Percentiles rank a stretch among this genome's conserved stretches.
Evolutionary conservation across 2,329 filamentous ascomycete genomes (phyloP).

Genomic region (Fusarium sambucinum): DNA sequence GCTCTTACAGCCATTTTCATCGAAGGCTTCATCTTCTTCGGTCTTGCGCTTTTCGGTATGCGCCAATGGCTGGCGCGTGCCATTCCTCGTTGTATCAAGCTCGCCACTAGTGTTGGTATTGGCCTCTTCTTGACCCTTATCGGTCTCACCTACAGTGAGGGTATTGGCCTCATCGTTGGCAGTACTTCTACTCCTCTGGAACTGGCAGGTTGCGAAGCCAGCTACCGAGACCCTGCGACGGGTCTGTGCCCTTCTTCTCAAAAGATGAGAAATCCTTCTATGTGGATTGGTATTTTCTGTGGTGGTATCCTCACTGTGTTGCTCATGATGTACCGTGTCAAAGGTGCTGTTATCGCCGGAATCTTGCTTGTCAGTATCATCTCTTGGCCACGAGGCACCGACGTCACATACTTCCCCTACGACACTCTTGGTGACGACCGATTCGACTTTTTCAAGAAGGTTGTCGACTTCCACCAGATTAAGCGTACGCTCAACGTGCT

Average conservation of each 20-base stretch:
- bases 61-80: slow-evolving; percentile 89
- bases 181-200: slow-evolving; percentile 76
- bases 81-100: slow-evolving; percentile 86
- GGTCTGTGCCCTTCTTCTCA: slow-evolving; percentile 67
- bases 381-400: slow-evolving; percentile 83
- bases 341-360: slow-evolving; percentile 86
- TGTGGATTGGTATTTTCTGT: slow-evolving; percentile 92
- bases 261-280: slow-evolving; percentile 85
- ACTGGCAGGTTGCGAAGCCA: slow-evolving; percentile 75
- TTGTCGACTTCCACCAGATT: slow-evolving; percentile 87
- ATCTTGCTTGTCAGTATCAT: slow-evolving; percentile 88
- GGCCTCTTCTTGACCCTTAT: slow-evolving; percentile 84
- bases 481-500: slow-evolving; percentile 75
- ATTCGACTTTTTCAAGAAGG: slow-evolving; percentile 90
- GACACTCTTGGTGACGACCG: slow-evolving; percentile 73
- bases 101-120: slow-evolving; percentile 87
- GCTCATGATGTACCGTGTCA: slow-evolving; percentile 86
- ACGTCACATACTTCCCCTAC: slow-evolving; percentile 85
- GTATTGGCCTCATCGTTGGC: slow-evolving; percentile 83
- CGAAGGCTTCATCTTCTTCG: slow-evolving; percentile 88
- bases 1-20: slow-evolving; percentile 90
- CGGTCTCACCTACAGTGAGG: slow-evolving; percentile 82
- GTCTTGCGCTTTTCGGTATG: slow-evolving; percentile 81
- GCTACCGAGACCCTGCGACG: slow-evolving; percentile 50
- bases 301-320: slow-evolving; percentile 84